phyloP scores from a whole-genome alignment of 1,284 basidiomycete genomes.

The Fomitopsis palustris region DNA sequence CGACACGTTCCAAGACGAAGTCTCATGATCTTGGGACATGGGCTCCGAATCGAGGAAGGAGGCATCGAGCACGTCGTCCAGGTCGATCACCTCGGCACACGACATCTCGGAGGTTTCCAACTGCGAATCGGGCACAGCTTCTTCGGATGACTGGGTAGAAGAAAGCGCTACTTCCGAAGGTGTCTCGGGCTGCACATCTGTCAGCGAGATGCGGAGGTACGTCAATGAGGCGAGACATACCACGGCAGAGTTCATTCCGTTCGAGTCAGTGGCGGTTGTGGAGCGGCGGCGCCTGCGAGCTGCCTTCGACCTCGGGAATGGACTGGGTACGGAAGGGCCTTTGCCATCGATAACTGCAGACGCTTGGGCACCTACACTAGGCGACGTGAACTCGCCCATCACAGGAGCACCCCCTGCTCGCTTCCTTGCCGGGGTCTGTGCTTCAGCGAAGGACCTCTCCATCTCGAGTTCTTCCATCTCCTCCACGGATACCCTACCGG shows the following conservation, averaged over 20 bases:
- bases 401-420: slow-evolving; percentile 33
- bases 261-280: slow-evolving; percentile 2
- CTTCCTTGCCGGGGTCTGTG: slow-evolving; percentile 13
- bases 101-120: slow-evolving; percentile 27
- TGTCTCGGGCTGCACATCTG: slow-evolving; percentile 1
- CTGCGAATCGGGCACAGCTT: slow-evolving; percentile 17
- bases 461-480: slow-evolving; percentile 40
- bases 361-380: slow-evolving; percentile 28
- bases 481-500: slow-evolving; percentile 47
- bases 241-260: background rate
- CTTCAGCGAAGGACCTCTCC: slow-evolving; percentile 31
- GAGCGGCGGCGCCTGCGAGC: slow-evolving; percentile 16
- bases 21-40: slow-evolving; percentile 20
- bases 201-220: background rate
- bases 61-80: slow-evolving; percentile 79
- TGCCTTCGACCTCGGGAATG: slow-evolving; percentile 44
- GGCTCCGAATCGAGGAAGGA: slow-evolving; percentile 63
- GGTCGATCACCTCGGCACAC: slow-evolving; percentile 54
- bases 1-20: slow-evolving; percentile 11
- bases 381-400: slow-evolving; percentile 52
- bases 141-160: slow-evolving; percentile 31
- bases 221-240: background rate
- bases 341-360: slow-evolving; percentile 60
- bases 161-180: slow-evolving; percentile 14
- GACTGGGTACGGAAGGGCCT: slow-evolving; percentile 53